Evolutionary conservation across 306 rosid genomes (phyloP).

Genomic region (Dryas octopetala): DNA sequence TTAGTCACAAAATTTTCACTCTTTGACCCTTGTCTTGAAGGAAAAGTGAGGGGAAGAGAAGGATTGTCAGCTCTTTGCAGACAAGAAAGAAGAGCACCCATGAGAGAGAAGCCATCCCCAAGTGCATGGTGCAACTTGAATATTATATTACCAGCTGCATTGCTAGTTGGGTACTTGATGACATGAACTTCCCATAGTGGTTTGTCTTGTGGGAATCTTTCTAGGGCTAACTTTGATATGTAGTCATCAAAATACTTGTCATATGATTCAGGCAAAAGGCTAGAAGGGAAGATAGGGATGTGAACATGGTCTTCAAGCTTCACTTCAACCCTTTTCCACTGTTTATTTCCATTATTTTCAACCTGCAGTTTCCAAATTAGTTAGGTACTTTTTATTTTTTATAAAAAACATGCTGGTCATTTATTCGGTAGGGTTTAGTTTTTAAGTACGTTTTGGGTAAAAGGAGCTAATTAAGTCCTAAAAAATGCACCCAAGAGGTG

Average conservation of each 20-base stretch:
- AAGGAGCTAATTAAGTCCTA: not conserved
- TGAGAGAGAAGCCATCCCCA: conserved; percentile 65
- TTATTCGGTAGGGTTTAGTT: no score
- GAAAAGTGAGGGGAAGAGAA: conserved; percentile 54
- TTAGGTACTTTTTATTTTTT: not conserved
- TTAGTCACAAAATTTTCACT: conserved; percentile 6
- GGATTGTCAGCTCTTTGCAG: conserved; percentile 50
- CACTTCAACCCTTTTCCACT: conserved; percentile 54
- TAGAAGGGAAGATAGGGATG: conserved; percentile 30
- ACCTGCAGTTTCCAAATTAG: conserved; percentile 24
- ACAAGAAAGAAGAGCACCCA: conserved; percentile 66
- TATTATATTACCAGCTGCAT: conserved; percentile 32
- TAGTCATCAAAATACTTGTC: conserved; percentile 38
- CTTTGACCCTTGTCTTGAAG: conserved; percentile 28
- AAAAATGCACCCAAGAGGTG: no score
- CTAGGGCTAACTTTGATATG: conserved; percentile 35
- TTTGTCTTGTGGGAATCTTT: conserved; percentile 32
- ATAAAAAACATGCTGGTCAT: no score
- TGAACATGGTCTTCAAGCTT: conserved; percentile 44
- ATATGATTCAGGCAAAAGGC: conserved; percentile 25
- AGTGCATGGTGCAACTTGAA: conserved; percentile 63
- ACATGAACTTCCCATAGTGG: conserved; percentile 63
- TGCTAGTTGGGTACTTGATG: conserved; percentile 45
- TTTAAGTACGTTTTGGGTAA: no score
- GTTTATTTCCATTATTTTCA: conserved; percentile 33